A percentile compares a stretch with the other conserved stretches of the same genome.
Conservation (phyloP, 768 basidiomycete genomes). For the Mycena rebaudengoi region DNA sequence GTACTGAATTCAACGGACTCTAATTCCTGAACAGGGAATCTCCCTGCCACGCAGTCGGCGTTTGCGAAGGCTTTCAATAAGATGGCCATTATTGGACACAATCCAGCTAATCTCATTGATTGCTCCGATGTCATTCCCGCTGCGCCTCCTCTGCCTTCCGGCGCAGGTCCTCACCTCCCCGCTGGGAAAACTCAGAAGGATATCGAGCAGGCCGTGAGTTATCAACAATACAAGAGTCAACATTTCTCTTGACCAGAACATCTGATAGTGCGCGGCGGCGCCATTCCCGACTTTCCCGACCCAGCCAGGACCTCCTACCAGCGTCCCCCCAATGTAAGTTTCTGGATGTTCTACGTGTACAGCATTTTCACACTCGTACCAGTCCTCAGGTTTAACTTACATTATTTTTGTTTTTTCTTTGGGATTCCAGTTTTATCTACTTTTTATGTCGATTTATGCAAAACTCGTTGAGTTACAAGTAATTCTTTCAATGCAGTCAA, state of each 20-base stretch:
- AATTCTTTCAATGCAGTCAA: too few species aligned
- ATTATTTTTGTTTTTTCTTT: too few species aligned
- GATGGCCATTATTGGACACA: slow-evolving; percentile 31
- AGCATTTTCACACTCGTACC: too few species aligned
- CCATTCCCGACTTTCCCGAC: slow-evolving; percentile 28
- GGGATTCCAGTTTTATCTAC: too few species aligned
- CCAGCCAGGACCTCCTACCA: slow-evolving; percentile 20
- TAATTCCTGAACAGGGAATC: slow-evolving; percentile 15
- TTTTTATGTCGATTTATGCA: too few species aligned
- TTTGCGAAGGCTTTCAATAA: slow-evolving; percentile 30
- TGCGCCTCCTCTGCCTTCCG: slow-evolving; percentile 2
- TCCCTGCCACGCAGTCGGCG: slow-evolving; percentile 21
- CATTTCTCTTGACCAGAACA: not conserved
- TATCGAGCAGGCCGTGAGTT: slow-evolving; percentile 25
- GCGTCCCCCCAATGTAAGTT: slow-evolving; percentile 19
- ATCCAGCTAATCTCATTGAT: slow-evolving; percentile 11
- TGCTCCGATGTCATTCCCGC: slow-evolving; percentile 32
- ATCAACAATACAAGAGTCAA: too few species aligned
- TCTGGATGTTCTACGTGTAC: too few species aligned
- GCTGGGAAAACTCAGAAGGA: slow-evolving; percentile 22
- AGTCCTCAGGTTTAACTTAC: too few species aligned
- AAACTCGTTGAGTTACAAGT: too few species aligned
- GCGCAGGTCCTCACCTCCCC: slow-evolving; percentile 9
- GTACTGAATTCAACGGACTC: not conserved
- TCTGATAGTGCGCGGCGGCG: slow-evolving; percentile 10